Evolutionary conservation across 176 grass and related monocot genomes (phyloP).

Genomic region (Zea luxurians): DNA sequence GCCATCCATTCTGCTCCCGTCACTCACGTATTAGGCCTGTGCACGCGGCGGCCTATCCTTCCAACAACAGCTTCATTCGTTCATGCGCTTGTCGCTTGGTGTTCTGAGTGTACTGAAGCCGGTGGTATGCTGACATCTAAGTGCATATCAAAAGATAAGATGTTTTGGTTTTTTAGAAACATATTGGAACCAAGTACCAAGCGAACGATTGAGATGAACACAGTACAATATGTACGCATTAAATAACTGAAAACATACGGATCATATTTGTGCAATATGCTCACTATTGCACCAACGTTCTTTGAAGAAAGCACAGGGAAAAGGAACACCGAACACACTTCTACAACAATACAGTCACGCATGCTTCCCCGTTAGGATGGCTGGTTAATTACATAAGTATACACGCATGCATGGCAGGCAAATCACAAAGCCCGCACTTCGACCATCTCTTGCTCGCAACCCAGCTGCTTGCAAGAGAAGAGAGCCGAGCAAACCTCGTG

Average conservation of each 20-base stretch:
- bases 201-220: too few relatives aligned
- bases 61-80: too few relatives aligned
- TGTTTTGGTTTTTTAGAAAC: too few relatives aligned
- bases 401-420: background rate
- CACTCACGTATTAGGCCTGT: too few relatives aligned
- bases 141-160: too few relatives aligned
- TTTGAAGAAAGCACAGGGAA: conserved; percentile 1
- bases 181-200: too few relatives aligned
- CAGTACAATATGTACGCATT: background rate
- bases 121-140: too few relatives aligned
- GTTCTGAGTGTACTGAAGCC: too few relatives aligned
- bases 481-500: conserved; percentile 78
- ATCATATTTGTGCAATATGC: conserved; percentile 3
- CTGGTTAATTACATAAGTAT: background rate
- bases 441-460: background rate
- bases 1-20: too few relatives aligned
- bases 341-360: conserved; percentile 1
- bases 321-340: background rate
- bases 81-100: too few relatives aligned
- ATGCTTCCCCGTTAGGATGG: background rate
- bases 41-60: too few relatives aligned
- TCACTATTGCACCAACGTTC: background rate
- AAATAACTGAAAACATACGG: background rate
- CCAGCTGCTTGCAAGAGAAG: conserved; percentile 46
- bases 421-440: background rate